Evolutionary conservation across 768 basidiomycete species (phyloP).

Genomic region (Ramaria sp.): DNA sequence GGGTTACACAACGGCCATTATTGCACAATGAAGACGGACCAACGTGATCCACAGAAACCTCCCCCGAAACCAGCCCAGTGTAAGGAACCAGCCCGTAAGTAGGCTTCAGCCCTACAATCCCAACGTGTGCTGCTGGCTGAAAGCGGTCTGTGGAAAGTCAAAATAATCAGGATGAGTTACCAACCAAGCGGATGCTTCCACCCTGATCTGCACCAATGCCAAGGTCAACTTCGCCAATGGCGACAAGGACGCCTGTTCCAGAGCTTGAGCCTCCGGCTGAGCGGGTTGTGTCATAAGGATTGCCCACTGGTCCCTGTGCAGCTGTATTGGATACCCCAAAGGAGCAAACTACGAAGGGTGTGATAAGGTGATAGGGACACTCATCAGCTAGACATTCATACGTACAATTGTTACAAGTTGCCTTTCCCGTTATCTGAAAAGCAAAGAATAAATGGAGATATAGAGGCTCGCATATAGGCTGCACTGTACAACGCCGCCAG

Average conservation of each 20-base stretch:
- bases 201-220: slow-evolving; percentile 40
- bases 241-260: slow-evolving; percentile 33
- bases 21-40: slow-evolving; percentile 14
- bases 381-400: not conserved
- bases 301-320: slow-evolving; percentile 31
- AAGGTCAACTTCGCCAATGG: slow-evolving; percentile 29
- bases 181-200: slow-evolving; percentile 28
- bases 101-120: slow-evolving; percentile 33
- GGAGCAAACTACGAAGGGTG: slow-evolving; percentile 23
- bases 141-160: not conserved
- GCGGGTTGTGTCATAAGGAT: slow-evolving; percentile 31
- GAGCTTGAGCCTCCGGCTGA: slow-evolving; percentile 34
- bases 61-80: slow-evolving; percentile 32
- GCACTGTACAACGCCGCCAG: slow-evolving; percentile 22
- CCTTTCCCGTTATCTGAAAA: slow-evolving; percentile 24
- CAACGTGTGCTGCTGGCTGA: slow-evolving; percentile 30
- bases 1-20: not conserved
- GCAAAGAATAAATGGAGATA: not conserved
- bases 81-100: slow-evolving; percentile 37
- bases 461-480: not conserved
- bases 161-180: not conserved
- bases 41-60: slow-evolving; percentile 30
- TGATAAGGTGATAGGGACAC: not conserved
- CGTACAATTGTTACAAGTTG: slow-evolving; percentile 25
- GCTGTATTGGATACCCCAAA: slow-evolving; percentile 27